A percentile compares a stretch with the other conserved stretches of the same genome.
These are phyloP conservation scores for Aethionema arabicum DNA, from an alignment of 345 rosid genomes.

Conservation along the genomic window DNA sequence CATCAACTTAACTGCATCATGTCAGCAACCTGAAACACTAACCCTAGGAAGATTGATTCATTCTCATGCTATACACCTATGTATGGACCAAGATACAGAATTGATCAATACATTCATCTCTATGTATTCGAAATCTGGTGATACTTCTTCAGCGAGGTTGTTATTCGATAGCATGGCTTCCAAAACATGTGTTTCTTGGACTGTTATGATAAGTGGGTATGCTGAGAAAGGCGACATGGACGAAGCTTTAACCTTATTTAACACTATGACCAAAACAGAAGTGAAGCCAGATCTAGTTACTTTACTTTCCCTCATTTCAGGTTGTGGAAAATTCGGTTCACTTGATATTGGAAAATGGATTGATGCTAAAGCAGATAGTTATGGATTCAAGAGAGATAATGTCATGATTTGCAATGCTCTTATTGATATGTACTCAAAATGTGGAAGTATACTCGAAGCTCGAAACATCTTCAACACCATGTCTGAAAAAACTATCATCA, in stretches of 20 bases:
- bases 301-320: constrained; percentile 57
- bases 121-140: constrained; percentile 62
- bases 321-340: constrained; percentile 53
- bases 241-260: constrained; percentile 54
- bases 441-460: constrained; percentile 61
- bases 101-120: constrained; percentile 57
- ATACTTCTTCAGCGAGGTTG: constrained; percentile 46
- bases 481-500: constrained; percentile 50
- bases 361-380: constrained; percentile 42
- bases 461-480: constrained; percentile 42
- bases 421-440: constrained; percentile 67
- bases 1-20: constrained; percentile 55
- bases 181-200: constrained; percentile 74
- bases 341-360: constrained; percentile 64
- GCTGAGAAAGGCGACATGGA: constrained; percentile 60
- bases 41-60: constrained; percentile 53
- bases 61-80: constrained; percentile 49
- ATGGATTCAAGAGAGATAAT: constrained; percentile 43
- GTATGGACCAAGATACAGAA: constrained; percentile 46
- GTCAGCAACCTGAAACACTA: constrained; percentile 41
- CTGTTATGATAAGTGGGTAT: constrained; percentile 75
- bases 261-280: constrained; percentile 46
- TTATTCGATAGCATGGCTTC: constrained; percentile 50
- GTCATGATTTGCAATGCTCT: constrained; percentile 53
- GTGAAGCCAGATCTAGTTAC: constrained; percentile 60